Conservation (phyloP, 352 stramenopile species). For the Globisporangium yorkense region DNA sequence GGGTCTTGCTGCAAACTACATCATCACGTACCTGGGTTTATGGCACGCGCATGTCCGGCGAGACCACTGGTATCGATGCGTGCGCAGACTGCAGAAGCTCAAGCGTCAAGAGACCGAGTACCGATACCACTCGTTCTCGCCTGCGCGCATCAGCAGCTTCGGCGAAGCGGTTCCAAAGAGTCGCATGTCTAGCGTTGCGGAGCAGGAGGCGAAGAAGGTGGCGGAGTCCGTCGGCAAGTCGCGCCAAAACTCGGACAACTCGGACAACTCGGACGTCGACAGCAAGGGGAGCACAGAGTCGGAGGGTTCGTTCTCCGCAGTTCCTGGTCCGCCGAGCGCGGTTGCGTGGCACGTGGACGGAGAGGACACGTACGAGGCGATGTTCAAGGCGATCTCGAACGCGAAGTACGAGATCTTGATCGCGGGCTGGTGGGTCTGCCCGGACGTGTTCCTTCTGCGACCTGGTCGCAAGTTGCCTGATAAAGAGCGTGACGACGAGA, state of each 20-base stretch:
- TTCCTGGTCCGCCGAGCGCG: slow-evolving; percentile 37
- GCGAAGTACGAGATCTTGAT: slow-evolving; percentile 90
- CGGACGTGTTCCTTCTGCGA: slow-evolving; percentile 77
- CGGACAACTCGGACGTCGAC: slow-evolving; percentile 12
- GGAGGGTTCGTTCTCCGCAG: slow-evolving; percentile 40
- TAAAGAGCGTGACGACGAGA: slow-evolving; percentile 29
- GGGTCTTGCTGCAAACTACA: slow-evolving; percentile 69
- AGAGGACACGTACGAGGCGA: slow-evolving; percentile 81
- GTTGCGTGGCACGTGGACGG: slow-evolving; percentile 85
- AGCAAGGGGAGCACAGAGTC: slow-evolving; percentile 64
- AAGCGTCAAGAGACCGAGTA: slow-evolving; percentile 69
- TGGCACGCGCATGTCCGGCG: slow-evolving; percentile 82
- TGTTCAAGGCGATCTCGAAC: slow-evolving; percentile 81
- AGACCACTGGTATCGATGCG: slow-evolving; percentile 80
- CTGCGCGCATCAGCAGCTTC: slow-evolving; percentile 44
- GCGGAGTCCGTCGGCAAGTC: slow-evolving; percentile 8
- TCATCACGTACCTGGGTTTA: slow-evolving; percentile 71
- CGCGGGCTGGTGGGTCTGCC: slow-evolving; percentile 87
- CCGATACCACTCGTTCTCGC: slow-evolving; percentile 77
- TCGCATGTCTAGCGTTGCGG: slow-evolving; percentile 17
- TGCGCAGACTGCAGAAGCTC: slow-evolving; percentile 66
- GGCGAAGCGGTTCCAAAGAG: slow-evolving; percentile 19
- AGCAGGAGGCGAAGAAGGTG: slow-evolving; percentile 20
- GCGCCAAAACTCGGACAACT: slow-evolving; percentile 9
- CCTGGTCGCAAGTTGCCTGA: slow-evolving; percentile 48